A percentile compares a stretch with the other conserved stretches of the same genome.
phyloP scores from a whole-genome alignment of 768 basidiomycete genomes.

The Leucocoprinus birnbaumii region DNA sequence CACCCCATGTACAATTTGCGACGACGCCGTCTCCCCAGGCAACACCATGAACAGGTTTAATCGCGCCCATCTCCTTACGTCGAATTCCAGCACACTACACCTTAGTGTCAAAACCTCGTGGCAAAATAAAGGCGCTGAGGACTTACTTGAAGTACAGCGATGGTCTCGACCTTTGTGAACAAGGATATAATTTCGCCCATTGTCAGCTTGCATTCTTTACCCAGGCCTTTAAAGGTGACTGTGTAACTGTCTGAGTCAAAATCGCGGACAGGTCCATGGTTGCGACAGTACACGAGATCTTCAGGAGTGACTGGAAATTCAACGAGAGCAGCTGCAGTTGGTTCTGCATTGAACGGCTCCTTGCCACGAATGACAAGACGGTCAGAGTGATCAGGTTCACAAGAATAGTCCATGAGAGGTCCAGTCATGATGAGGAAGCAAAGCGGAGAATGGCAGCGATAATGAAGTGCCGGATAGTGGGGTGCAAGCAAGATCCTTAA shows the following conservation, averaged over 20 bases:
- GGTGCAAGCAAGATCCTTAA: background rate
- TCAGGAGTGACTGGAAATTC: conserved; percentile 61
- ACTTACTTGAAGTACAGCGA: conserved; percentile 56
- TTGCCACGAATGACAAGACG: conserved; percentile 41
- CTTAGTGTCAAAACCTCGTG: background rate
- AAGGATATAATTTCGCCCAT: conserved; percentile 34
- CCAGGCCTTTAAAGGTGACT: conserved; percentile 34
- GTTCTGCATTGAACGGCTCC: conserved; percentile 71
- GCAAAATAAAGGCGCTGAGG: background rate
- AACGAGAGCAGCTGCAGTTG: conserved; percentile 49
- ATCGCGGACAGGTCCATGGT: conserved; percentile 60
- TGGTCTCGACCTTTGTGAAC: conserved; percentile 39
- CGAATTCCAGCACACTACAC: conserved; percentile 64
- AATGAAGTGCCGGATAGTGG: too few relatives aligned
- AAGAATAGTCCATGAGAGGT: conserved; percentile 38
- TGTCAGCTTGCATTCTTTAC: conserved; percentile 31
- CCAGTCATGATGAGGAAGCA: background rate
- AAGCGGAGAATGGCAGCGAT: too few relatives aligned
- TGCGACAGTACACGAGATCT: conserved; percentile 66
- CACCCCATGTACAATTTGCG: conserved; percentile 67
- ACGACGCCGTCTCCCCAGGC: conserved; percentile 69
- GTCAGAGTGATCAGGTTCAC: conserved; percentile 48
- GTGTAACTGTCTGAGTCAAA: conserved; percentile 44
- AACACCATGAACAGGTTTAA: conserved; percentile 57
- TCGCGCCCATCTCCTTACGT: conserved; percentile 58